Percentiles rank a stretch among this genome's conserved stretches.
Evolutionary conservation across 257 asterid species (phyloP).

Genomic region (Solanum etuberosum): DNA sequence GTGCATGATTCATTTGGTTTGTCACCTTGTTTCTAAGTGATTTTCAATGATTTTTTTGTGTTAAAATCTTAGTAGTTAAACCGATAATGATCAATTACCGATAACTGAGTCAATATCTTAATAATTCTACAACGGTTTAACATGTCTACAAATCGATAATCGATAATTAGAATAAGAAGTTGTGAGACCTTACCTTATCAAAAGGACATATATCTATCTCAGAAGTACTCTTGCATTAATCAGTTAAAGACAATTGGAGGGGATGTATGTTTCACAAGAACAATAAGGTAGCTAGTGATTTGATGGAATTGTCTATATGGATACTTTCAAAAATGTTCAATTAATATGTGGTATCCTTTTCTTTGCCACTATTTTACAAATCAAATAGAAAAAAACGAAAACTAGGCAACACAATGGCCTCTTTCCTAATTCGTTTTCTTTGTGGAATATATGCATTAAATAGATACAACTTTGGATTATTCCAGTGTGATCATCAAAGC

Average conservation of each 20-base stretch:
- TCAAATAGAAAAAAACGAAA: slow-evolving; percentile 3
- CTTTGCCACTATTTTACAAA: background rate
- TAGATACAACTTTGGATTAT: background rate
- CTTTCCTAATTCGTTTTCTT: slow-evolving; percentile 4
- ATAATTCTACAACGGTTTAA: no score
- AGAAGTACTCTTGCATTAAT: background rate
- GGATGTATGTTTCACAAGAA: background rate
- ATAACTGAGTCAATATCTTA: no score
- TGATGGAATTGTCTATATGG: background rate
- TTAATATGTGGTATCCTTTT: background rate
- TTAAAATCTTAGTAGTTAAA: no score
- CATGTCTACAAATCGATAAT: no score
- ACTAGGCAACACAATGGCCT: background rate
- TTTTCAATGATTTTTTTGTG: no score
- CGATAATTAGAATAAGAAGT: background rate
- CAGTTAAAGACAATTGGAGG: background rate
- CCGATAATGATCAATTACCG: no score
- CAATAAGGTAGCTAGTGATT: background rate
- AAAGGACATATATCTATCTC: background rate
- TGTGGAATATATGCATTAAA: background rate
- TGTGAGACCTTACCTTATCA: background rate
- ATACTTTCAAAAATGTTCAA: background rate
- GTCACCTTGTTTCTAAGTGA: background rate
- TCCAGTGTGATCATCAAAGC: background rate
- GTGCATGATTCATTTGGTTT: background rate